Evolutionary conservation across 164 flowering plant species (phyloP).

Genomic region (Chloranthus sessilifolius): DNA sequence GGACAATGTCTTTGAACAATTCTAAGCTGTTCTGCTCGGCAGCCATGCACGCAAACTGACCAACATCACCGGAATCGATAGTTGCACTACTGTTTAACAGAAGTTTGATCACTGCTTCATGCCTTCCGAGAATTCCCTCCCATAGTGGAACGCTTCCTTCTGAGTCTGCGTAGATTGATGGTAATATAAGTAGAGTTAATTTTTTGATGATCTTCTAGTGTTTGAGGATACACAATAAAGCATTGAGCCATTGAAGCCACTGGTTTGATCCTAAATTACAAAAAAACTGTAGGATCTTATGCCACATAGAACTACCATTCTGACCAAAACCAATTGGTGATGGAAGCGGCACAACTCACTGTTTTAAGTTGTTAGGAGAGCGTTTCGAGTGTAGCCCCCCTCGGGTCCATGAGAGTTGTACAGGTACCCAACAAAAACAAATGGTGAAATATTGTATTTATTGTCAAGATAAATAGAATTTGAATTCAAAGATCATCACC

Average conservation of each 20-base stretch:
- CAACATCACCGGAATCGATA: constrained; percentile 42
- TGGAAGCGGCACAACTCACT: no score
- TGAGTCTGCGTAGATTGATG: constrained; percentile 36
- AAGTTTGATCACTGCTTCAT: constrained; percentile 33
- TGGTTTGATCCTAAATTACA: background rate
- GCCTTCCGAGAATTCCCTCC: constrained; percentile 59
- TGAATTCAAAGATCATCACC: no score
- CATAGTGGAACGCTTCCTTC: constrained; percentile 71
- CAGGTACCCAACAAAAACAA: no score
- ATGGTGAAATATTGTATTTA: no score
- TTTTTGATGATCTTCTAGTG: background rate
- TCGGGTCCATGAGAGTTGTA: no score
- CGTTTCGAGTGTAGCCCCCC: no score
- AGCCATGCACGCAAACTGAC: constrained; percentile 62
- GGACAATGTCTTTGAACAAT: constrained; percentile 41
- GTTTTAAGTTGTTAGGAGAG: no score
- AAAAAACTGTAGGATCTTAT: no score
- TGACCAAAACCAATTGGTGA: no score
- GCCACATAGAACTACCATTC: no score
- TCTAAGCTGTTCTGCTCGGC: constrained; percentile 51
- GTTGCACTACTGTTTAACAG: constrained; percentile 50
- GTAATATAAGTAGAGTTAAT: background rate
- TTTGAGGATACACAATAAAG: background rate
- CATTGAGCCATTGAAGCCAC: background rate
- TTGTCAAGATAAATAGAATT: no score